Conservation (phyloP, 805 yeast species). For the Sugiyamaella boreocaroliniensis region DNA sequence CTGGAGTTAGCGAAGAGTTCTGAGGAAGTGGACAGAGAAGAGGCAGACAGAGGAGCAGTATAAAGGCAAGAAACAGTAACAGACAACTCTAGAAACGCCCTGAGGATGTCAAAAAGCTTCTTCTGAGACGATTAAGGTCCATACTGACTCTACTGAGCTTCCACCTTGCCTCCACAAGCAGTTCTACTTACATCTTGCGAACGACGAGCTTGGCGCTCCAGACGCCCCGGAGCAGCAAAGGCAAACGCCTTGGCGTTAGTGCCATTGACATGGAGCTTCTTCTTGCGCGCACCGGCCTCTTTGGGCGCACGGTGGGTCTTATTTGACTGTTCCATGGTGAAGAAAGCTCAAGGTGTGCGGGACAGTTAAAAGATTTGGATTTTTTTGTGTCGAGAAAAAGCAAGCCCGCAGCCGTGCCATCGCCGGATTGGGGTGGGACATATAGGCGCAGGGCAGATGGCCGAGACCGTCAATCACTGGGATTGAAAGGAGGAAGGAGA, state of each 20-base stretch:
- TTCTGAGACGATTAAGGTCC: no score
- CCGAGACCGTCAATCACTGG: no score
- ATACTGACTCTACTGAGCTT: no score
- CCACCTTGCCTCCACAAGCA: no score
- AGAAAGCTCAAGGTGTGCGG: not conserved
- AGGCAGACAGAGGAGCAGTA: not conserved
- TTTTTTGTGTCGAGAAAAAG: not conserved
- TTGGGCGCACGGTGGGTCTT: constrained; percentile 70
- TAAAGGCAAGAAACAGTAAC: not conserved
- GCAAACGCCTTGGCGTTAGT: constrained; percentile 79
- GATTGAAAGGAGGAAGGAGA: no score
- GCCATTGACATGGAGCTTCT: constrained; percentile 84
- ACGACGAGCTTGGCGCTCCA: constrained; percentile 77
- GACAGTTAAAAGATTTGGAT: not conserved
- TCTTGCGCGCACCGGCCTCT: constrained; percentile 43
- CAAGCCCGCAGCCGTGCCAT: not conserved
- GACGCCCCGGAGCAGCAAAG: constrained; percentile 75
- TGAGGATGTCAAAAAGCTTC: no score
- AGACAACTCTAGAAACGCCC: not conserved
- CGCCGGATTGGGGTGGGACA: not conserved
- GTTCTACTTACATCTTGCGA: constrained; percentile 55
- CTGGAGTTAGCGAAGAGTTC: constrained; percentile 15
- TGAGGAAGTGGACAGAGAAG: not conserved
- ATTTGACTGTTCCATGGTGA: constrained; percentile 49
- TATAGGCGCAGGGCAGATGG: no score